Conservation (phyloP, 805 yeast genomes). For the Metschnikowia colocasiae region DNA sequence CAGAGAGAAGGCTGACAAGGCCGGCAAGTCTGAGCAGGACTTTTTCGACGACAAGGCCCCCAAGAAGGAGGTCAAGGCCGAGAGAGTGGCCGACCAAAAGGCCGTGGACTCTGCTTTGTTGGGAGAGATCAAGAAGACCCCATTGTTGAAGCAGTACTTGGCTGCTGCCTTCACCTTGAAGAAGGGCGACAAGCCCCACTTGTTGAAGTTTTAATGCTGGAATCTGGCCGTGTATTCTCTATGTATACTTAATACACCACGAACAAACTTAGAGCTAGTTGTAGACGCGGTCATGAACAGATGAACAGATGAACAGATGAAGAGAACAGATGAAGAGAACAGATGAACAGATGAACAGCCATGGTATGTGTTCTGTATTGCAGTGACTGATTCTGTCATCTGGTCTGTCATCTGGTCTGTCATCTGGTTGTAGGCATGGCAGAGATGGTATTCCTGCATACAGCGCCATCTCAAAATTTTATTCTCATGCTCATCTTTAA, state of each 20-base stretch:
- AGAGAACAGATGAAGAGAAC: too few species aligned
- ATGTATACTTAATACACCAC: constrained; percentile 22
- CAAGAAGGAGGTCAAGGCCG: constrained; percentile 85
- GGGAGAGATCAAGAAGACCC: constrained; percentile 94
- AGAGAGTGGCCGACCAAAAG: constrained; percentile 97
- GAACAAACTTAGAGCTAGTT: constrained; percentile 7
- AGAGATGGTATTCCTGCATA: too few species aligned
- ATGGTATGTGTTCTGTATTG: too few species aligned
- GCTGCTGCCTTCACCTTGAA: constrained; percentile 93
- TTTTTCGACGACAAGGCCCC: constrained; percentile 75
- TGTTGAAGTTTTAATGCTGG: constrained; percentile 83
- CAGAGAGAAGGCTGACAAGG: constrained; percentile 83
- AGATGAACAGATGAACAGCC: too few species aligned
- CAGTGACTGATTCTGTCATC: too few species aligned
- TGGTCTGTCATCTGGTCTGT: too few species aligned
- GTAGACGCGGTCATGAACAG: too few species aligned
- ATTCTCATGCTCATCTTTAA: not conserved
- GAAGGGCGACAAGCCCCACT: constrained; percentile 98
- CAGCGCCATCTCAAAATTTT: constrained; percentile 2
- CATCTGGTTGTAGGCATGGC: too few species aligned
- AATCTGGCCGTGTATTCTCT: constrained; percentile 5
- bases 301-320: too few species aligned
- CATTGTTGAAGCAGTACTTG: constrained; percentile 94
- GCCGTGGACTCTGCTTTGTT: constrained; percentile 87
- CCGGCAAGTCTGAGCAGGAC: constrained; percentile 85